phyloP scores from a whole-genome alignment of 768 basidiomycete genomes.

The Rhizopogon vesiculosus region DNA sequence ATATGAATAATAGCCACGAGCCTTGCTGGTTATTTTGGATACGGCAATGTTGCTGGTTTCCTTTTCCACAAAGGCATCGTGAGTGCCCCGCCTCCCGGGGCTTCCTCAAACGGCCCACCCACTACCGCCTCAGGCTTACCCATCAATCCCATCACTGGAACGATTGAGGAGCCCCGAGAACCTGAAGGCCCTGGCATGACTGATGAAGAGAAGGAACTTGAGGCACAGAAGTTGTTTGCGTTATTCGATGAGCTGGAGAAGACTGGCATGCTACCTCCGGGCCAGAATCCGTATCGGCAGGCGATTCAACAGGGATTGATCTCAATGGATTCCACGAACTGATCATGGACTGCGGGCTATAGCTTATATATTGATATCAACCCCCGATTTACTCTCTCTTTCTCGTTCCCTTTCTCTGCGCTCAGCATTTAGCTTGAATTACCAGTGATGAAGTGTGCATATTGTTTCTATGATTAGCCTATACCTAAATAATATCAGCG shows the following conservation, averaged over 20 bases:
- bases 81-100: conserved; percentile 41
- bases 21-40: conserved; percentile 79
- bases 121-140: conserved; percentile 34
- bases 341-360: not conserved
- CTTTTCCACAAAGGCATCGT: conserved; percentile 88
- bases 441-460: not conserved
- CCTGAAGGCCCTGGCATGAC: conserved; percentile 59
- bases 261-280: conserved; percentile 60
- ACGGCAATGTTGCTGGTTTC: conserved; percentile 94
- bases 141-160: conserved; percentile 89
- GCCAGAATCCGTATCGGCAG: conserved; percentile 69
- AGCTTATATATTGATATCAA: not conserved
- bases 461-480: too few relatives aligned
- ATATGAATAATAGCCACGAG: conserved; percentile 45
- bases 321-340: not conserved
- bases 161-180: conserved; percentile 37
- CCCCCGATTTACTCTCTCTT: not conserved
- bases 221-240: conserved; percentile 89
- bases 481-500: too few relatives aligned
- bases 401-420: not conserved
- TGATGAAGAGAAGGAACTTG: conserved; percentile 90
- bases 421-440: not conserved
- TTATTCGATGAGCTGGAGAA: conserved; percentile 87
- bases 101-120: conserved; percentile 27
- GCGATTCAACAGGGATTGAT: conserved; percentile 40